phyloP scores from a whole-genome alignment of 768 basidiomycete species.

The Lactarius vividus region DNA sequence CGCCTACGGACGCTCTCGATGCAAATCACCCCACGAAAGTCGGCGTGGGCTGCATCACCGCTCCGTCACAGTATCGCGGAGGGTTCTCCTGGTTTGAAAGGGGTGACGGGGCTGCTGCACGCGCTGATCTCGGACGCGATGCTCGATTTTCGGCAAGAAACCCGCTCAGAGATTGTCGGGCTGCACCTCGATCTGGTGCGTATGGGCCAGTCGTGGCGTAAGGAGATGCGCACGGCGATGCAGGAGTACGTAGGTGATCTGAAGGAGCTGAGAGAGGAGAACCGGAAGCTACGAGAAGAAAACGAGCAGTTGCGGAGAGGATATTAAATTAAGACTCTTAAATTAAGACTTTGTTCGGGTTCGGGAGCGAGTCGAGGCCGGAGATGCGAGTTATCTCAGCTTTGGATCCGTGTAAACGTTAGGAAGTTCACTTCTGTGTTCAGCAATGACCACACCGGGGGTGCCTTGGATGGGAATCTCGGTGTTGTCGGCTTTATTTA shows the following conservation, averaged over 20 bases:
- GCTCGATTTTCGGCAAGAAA: constrained; percentile 70
- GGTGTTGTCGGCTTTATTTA: too few relatives aligned
- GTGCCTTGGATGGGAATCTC: too few relatives aligned
- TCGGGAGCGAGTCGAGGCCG: constrained; percentile 1
- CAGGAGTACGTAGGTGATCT: constrained; percentile 62
- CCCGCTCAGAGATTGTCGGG: constrained; percentile 67
- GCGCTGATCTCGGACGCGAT: constrained; percentile 68
- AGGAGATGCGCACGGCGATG: constrained; percentile 59
- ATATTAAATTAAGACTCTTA: constrained; percentile 28
- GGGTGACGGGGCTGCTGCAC: constrained; percentile 60
- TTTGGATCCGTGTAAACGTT: not conserved
- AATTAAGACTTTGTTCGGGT: not conserved
- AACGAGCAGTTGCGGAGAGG: constrained; percentile 52
- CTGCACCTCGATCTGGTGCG: constrained; percentile 70
- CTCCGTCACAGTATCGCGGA: constrained; percentile 39
- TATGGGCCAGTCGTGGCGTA: constrained; percentile 68
- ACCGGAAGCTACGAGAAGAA: constrained; percentile 59
- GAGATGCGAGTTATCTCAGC: not conserved
- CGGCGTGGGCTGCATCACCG: constrained; percentile 31
- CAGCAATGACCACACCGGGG: too few relatives aligned
- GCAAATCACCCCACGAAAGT: constrained; percentile 58
- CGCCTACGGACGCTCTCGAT: constrained; percentile 33
- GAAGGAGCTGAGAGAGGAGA: constrained; percentile 43
- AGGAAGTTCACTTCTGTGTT: too few relatives aligned
- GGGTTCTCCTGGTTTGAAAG: constrained; percentile 39